A percentile compares a stretch with the other conserved stretches of the same genome.
phyloP scores from a whole-genome alignment of 2,329 filamentous ascomycete genomes.

The Simplicillium sp. region DNA sequence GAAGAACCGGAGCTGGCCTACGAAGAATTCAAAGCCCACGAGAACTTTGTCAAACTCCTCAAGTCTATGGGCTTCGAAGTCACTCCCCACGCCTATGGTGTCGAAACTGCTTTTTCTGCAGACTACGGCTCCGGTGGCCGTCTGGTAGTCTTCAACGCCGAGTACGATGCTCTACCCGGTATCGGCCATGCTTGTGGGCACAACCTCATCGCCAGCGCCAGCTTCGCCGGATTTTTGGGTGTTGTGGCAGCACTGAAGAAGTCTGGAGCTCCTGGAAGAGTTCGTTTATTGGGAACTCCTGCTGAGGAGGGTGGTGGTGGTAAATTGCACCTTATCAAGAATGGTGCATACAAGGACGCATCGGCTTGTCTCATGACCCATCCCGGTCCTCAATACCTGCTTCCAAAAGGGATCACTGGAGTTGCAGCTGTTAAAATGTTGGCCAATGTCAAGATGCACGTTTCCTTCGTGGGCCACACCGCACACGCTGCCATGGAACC shows the following conservation, averaged over 20 bases:
- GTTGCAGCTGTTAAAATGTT: conserved; percentile 18
- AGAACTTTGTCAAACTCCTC: conserved; percentile 12
- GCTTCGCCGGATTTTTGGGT: conserved; percentile 23
- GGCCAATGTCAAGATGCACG: conserved; percentile 19
- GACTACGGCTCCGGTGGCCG: conserved; percentile 16
- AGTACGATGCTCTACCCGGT: conserved; percentile 23
- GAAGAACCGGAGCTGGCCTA: conserved; percentile 18
- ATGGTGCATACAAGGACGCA: conserved; percentile 13
- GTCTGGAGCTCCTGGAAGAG: conserved; percentile 17
- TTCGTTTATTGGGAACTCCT: conserved; percentile 29
- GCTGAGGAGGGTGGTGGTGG: conserved; percentile 32
- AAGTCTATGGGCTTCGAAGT: conserved; percentile 14
- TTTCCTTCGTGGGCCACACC: conserved; percentile 28
- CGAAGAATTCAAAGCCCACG: conserved; percentile 18
- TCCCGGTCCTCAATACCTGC: conserved; percentile 6
- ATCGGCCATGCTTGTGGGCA: conserved; percentile 26
- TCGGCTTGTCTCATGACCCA: conserved; percentile 16
- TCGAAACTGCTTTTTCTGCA: conserved; percentile 22
- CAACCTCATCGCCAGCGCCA: conserved; percentile 18
- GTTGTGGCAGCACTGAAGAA: conserved; percentile 15
- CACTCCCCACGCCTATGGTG: conserved; percentile 19
- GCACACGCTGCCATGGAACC: conserved; percentile 38
- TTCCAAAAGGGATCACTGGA: conserved; percentile 8
- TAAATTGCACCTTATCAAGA: conserved; percentile 29
- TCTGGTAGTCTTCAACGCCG: conserved; percentile 21